Percentiles rank a stretch among this genome's conserved stretches.
Evolutionary conservation across 2,329 filamentous ascomycete species (phyloP).

Genomic region (Cladobotryum protrusum): DNA sequence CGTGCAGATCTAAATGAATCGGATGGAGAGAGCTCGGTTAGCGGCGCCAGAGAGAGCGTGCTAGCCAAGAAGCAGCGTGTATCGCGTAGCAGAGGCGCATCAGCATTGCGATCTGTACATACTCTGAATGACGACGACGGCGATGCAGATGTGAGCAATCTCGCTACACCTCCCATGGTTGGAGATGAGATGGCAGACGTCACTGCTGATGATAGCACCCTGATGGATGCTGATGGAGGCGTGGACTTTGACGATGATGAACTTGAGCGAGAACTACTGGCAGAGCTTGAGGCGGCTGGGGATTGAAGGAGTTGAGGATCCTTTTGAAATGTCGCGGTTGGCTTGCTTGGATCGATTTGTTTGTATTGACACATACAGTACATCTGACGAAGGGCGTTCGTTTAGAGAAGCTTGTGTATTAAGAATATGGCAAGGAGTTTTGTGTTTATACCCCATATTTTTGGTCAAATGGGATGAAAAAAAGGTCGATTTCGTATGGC

Average conservation of each 20-base stretch:
- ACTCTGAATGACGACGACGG: slow-evolving; percentile 32
- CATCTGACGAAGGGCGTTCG: slow-evolving; percentile 4
- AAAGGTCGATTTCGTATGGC: neutral
- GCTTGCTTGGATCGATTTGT: neutral
- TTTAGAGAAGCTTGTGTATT: slow-evolving; percentile 4
- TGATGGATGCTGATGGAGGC: slow-evolving; percentile 23
- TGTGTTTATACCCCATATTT: slow-evolving; percentile 2
- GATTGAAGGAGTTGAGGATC: slow-evolving; percentile 27
- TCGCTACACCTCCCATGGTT: slow-evolving; percentile 36
- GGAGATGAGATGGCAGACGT: slow-evolving; percentile 22
- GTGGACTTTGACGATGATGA: slow-evolving; percentile 49
- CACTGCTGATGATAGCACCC: slow-evolving; percentile 25
- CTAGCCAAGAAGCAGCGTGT: slow-evolving; percentile 47
- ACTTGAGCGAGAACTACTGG: slow-evolving; percentile 57
- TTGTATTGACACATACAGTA: neutral
- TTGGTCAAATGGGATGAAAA: slow-evolving; percentile 3
- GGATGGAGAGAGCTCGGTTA: slow-evolving; percentile 26
- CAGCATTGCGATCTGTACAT: slow-evolving; percentile 40
- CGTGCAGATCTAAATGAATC: slow-evolving; percentile 25
- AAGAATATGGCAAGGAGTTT: neutral
- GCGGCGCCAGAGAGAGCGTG: slow-evolving; percentile 29
- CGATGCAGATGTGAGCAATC: slow-evolving; percentile 29
- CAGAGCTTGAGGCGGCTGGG: slow-evolving; percentile 45
- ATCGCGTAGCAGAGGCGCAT: slow-evolving; percentile 38
- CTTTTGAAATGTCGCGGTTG: neutral